Evolutionary conservation across 768 basidiomycete genomes (phyloP), one percentile per base, ranked within the genome.

Genomic region (Scleroderma citrinum): DNA sequence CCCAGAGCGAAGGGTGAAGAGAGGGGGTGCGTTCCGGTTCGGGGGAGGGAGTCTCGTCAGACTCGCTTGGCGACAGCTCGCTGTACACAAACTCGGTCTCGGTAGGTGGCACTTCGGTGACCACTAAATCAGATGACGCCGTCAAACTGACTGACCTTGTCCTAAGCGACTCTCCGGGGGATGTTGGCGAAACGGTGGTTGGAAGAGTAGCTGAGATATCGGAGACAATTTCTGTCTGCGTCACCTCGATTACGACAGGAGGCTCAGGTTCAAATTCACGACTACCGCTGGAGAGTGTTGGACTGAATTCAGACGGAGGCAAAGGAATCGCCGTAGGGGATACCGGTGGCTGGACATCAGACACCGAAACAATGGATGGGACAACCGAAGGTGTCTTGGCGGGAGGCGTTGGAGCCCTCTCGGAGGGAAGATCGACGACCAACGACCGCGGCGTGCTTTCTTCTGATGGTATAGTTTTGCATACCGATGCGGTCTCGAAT

Each of bases 1-100:
- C 80, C 83, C 85, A 90, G 21, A 71, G 56, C 38, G 75, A 71
- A 48, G 68, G 66, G 41, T 68, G 63, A 50, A 76, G 52, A 35
- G 74, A 66, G 44, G 74, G 58, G 44, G 68, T 52, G 59, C 73
- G 52, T 68, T 76, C 17, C 62, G 61, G n/a, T 52, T 61, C 8
- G 54, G 57, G 51, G 61, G 71, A 1, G 61, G 60, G 3, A 68
- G 65, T 3, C 69, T 69, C 13, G 60, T 62, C 5, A 68, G 65
- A 36, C 66, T 56, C 64, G 45, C 66, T 66, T 21, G 46, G 52
- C 37, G 56, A 63, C 48, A 61, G 54, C 54, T 56, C 64, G 19
- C 54, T 56, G 56, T 58, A 54, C 21, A 48, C 54, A 29, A 55
- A 59, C 56, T 56, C 67, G 46, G 75, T 5, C 26, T 29, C n/a